Percentiles rank a stretch among this genome's conserved stretches.
phyloP scores from a whole-genome alignment of 768 basidiomycete genomes.

The Hygrocybe punicea region DNA sequence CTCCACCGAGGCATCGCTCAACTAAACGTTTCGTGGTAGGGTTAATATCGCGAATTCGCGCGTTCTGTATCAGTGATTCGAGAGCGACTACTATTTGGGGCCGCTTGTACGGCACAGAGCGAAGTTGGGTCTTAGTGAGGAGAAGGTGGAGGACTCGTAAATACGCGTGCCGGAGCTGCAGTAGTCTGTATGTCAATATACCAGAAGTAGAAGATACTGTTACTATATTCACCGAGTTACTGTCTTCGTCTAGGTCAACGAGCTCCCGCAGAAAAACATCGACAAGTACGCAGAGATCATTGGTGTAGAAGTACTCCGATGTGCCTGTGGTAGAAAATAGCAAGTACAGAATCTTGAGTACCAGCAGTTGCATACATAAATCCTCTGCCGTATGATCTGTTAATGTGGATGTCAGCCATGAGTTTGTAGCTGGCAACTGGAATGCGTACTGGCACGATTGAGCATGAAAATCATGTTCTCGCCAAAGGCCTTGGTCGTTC shows the following conservation, averaged over 20 bases:
- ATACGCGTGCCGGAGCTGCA: conserved; percentile 89
- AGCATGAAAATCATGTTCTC: conserved; percentile 99
- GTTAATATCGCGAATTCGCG: conserved; percentile 75
- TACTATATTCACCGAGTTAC: conserved; percentile 70
- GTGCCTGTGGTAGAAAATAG: conserved; percentile 92
- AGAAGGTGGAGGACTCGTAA: conserved; percentile 95
- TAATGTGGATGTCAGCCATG: background rate
- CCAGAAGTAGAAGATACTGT: background rate
- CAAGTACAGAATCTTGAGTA: conserved; percentile 91
- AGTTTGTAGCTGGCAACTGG: background rate
- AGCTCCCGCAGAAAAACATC: conserved; percentile 98
- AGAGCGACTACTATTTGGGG: conserved; percentile 81
- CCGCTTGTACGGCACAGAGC: conserved; percentile 83
- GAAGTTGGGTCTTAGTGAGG: conserved; percentile 89
- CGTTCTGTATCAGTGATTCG: conserved; percentile 70
- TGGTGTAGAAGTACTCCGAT: conserved; percentile 96
- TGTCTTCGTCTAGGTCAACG: conserved; percentile 86
- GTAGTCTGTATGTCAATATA: background rate
- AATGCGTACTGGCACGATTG: conserved; percentile 79
- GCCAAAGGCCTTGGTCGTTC: conserved; percentile 91
- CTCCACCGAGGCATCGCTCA: conserved; percentile 80
- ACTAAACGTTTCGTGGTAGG: conserved; percentile 89
- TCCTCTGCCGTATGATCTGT: conserved; percentile 84
- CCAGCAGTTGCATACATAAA: conserved; percentile 88
- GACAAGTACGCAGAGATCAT: conserved; percentile 92